A percentile compares a stretch with the other conserved stretches of the same genome.
Conservation (phyloP, 169 alveolate species). For the Eimeria falciformis region DNA sequence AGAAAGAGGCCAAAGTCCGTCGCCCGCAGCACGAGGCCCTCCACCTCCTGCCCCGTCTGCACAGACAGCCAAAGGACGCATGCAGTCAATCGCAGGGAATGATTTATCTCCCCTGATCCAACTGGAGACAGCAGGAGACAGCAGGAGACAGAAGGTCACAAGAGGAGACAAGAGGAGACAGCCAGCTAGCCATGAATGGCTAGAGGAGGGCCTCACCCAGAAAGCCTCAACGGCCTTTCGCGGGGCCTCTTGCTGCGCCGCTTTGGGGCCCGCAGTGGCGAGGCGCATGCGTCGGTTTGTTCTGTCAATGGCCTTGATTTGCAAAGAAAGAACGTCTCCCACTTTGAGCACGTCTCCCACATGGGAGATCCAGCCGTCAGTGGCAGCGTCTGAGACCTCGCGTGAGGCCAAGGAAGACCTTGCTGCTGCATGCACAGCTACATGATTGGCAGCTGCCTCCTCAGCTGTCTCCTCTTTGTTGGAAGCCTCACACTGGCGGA, state of each 20-base stretch:
- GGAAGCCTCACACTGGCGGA: not conserved
- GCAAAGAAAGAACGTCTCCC: slow-evolving; percentile 25
- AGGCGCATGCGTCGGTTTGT: slow-evolving; percentile 13
- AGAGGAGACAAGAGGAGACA: too few species aligned
- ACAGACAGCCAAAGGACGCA: not conserved
- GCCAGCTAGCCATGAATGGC: too few species aligned
- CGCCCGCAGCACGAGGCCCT: slow-evolving; percentile 47
- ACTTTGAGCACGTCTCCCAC: slow-evolving; percentile 2
- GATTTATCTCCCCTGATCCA: too few species aligned
- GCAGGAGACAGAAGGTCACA: too few species aligned
- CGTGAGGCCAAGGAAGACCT: not conserved
- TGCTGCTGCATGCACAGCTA: not conserved
- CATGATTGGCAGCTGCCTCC: not conserved
- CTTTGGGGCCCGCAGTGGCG: not conserved
- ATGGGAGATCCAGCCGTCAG: slow-evolving; percentile 39
- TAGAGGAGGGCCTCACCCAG: not conserved
- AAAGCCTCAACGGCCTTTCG: not conserved
- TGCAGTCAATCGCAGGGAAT: too few species aligned
- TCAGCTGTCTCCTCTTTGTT: not conserved
- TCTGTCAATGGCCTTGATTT: slow-evolving; percentile 30
- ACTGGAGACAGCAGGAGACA: too few species aligned
- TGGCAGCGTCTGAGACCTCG: not conserved
- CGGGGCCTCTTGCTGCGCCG: not conserved
- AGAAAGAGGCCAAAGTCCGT: slow-evolving; percentile 42
- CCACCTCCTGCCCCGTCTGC: slow-evolving; percentile 60